Conservation (phyloP, 2,329 filamentous ascomycete genomes). For the Cordyceps tenuipes region DNA sequence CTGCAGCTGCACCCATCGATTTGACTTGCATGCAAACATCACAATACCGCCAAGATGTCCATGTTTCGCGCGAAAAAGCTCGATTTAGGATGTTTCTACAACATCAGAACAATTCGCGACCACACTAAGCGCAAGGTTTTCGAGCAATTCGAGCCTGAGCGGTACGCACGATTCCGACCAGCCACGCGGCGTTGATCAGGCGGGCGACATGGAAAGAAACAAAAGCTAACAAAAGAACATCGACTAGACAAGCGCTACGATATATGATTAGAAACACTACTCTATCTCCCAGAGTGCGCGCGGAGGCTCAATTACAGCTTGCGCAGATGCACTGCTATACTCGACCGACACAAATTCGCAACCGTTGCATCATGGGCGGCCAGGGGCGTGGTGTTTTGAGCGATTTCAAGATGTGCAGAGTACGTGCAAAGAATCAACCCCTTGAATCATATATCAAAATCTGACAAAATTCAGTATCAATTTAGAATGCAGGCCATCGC, state of each 20-base stretch:
- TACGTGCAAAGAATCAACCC: constrained; percentile 39
- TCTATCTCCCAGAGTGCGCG: constrained; percentile 71
- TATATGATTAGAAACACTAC: constrained; percentile 93
- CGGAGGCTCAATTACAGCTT: constrained; percentile 87
- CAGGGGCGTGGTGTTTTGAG: constrained; percentile 82
- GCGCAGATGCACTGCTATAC: constrained; percentile 96
- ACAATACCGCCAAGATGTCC: constrained; percentile 50
- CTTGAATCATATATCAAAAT: background rate
- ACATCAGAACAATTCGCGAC: constrained; percentile 80
- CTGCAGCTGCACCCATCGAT: background rate
- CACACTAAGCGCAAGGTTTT: constrained; percentile 95
- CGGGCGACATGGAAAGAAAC: background rate
- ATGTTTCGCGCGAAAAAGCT: constrained; percentile 88
- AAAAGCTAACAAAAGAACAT: background rate
- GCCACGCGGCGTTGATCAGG: background rate
- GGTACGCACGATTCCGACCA: constrained; percentile 42
- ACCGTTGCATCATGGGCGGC: constrained; percentile 88
- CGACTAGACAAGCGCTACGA: constrained; percentile 72
- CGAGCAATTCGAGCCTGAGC: constrained; percentile 76
- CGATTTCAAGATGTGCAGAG: constrained; percentile 85
- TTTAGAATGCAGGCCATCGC: constrained; percentile 84
- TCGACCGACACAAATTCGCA: constrained; percentile 84
- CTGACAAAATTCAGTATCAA: constrained; percentile 60
- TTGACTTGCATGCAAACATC: background rate
- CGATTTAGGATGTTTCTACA: constrained; percentile 80